Percentiles rank a stretch among this genome's conserved stretches.
These are phyloP conservation scores for Acer yangbiense DNA, from an alignment of 345 rosid genomes.

Conservation along the genomic window DNA sequence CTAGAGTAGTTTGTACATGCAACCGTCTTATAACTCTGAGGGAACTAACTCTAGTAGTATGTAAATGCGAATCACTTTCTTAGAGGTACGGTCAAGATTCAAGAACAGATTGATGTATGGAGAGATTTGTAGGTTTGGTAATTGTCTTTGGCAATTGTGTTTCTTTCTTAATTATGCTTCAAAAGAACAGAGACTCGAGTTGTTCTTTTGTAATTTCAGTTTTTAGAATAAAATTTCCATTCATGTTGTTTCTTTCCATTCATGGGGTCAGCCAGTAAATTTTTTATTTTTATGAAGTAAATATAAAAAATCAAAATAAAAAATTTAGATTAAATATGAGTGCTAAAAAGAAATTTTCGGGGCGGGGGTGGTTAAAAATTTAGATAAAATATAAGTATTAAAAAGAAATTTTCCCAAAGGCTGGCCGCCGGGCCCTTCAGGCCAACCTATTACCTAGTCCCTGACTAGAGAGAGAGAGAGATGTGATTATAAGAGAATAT, in stretches of 20 bases:
- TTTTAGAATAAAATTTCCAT: constrained; percentile 14
- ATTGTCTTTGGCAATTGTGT: constrained; percentile 19
- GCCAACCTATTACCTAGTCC: too few relatives aligned
- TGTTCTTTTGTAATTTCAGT: constrained; percentile 18
- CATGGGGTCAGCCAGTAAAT: too few relatives aligned
- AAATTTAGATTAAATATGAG: too few relatives aligned
- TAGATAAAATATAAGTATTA: too few relatives aligned
- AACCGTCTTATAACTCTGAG: constrained; percentile 5
- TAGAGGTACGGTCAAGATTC: constrained; percentile 4
- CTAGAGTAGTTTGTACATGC: constrained; percentile 13
- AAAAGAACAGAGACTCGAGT: constrained; percentile 13
- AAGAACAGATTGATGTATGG: neutral
- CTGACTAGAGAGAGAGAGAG: too few relatives aligned
- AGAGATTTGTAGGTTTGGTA: constrained; percentile 5
- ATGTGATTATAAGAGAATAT: too few relatives aligned
- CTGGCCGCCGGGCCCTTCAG: too few relatives aligned
- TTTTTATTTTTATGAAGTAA: too few relatives aligned
- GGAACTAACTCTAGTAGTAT: constrained; percentile 31
- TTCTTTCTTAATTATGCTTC: neutral
- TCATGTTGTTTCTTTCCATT: neutral
- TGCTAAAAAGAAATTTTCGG: too few relatives aligned
- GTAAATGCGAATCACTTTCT: constrained; percentile 20
- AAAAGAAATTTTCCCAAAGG: too few relatives aligned
- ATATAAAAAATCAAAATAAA: too few relatives aligned
- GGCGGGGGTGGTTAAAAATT: too few relatives aligned